Evolutionary conservation across 2,329 filamentous ascomycete genomes (phyloP).

Genomic region (Dissoconium aciculare): DNA sequence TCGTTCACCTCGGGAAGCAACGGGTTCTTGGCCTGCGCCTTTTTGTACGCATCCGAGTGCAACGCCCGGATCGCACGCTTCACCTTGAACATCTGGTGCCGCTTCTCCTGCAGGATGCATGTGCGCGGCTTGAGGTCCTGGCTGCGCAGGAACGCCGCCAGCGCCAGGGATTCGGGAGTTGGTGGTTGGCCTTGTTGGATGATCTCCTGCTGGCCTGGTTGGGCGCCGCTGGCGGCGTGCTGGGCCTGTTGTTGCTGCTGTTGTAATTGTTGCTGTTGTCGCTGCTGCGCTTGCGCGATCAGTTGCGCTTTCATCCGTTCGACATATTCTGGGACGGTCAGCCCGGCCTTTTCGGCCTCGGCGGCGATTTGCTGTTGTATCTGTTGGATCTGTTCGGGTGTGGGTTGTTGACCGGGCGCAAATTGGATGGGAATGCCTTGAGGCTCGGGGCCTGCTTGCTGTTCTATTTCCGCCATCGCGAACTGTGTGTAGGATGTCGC

Average conservation of each 20-base stretch:
- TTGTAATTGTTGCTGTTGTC: conserved; percentile 26
- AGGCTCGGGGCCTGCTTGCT: not conserved
- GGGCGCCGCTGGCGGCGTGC: conserved; percentile 24
- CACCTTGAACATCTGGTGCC: conserved; percentile 97
- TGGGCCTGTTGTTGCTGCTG: conserved; percentile 25
- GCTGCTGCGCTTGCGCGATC: conserved; percentile 40
- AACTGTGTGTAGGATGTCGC: not conserved
- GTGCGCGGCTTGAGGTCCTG: conserved; percentile 83
- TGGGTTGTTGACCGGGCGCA: conserved; percentile 40
- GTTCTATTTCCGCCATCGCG: not conserved
- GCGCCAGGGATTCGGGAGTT: conserved; percentile 73
- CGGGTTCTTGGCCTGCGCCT: conserved; percentile 77
- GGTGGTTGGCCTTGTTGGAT: conserved; percentile 59
- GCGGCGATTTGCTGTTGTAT: conserved; percentile 72
- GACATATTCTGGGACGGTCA: conserved; percentile 74
- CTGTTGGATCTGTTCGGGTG: conserved; percentile 67
- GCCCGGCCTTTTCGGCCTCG: conserved; percentile 70
- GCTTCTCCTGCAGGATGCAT: conserved; percentile 85
- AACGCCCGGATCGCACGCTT: conserved; percentile 89
- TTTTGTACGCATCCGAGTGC: conserved; percentile 75
- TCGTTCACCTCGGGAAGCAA: conserved; percentile 78
- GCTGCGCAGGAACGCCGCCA: conserved; percentile 71
- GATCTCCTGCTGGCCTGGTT: conserved; percentile 43
- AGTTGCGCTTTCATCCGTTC: conserved; percentile 39
- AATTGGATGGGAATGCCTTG: conserved; percentile 5